A percentile compares a stretch with the other conserved stretches of the same genome.
These are phyloP conservation scores for Monilinia vaccinii-corymbosi DNA, from an alignment of 2,329 filamentous ascomycete species.

Conservation along the genomic window DNA sequence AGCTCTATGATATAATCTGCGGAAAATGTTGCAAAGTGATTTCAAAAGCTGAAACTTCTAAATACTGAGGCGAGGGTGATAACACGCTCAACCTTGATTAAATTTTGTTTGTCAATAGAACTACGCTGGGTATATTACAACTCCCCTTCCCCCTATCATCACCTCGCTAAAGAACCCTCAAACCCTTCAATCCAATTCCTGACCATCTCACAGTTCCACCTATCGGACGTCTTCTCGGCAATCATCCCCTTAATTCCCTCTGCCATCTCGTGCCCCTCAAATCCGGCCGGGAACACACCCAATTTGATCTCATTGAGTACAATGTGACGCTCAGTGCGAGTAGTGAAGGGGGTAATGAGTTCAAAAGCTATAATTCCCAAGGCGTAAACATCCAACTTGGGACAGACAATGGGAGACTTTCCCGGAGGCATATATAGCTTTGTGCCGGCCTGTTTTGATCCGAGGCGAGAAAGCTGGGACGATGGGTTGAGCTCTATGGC, in stretches of 20 bases:
- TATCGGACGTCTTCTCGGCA: conserved; percentile 10
- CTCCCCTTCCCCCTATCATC: not conserved
- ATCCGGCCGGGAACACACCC: conserved; percentile 16
- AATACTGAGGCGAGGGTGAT: no score
- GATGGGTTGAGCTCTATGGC: not conserved
- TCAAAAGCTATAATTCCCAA: conserved; percentile 56
- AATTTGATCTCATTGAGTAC: conserved; percentile 33
- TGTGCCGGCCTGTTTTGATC: conserved; percentile 43
- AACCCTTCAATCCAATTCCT: conserved; percentile 16
- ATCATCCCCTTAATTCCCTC: conserved; percentile 23
- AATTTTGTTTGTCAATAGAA: no score
- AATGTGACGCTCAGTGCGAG: conserved; percentile 38
- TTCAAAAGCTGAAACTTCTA: no score
- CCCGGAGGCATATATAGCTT: conserved; percentile 46
- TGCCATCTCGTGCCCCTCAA: conserved; percentile 19
- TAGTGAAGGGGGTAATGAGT: conserved; percentile 45
- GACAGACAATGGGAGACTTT: conserved; percentile 29
- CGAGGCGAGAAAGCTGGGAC: conserved; percentile 7
- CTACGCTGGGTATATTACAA: not conserved
- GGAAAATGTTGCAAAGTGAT: no score
- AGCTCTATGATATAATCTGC: no score
- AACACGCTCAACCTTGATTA: not conserved
- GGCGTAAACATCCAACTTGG: conserved; percentile 52
- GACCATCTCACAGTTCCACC: conserved; percentile 19
- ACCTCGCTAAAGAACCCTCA: not conserved